Percentiles rank a stretch among this genome's conserved stretches.
Evolutionary conservation across 768 basidiomycete genomes (phyloP).

Genomic region (Daedaleopsis nitida): DNA sequence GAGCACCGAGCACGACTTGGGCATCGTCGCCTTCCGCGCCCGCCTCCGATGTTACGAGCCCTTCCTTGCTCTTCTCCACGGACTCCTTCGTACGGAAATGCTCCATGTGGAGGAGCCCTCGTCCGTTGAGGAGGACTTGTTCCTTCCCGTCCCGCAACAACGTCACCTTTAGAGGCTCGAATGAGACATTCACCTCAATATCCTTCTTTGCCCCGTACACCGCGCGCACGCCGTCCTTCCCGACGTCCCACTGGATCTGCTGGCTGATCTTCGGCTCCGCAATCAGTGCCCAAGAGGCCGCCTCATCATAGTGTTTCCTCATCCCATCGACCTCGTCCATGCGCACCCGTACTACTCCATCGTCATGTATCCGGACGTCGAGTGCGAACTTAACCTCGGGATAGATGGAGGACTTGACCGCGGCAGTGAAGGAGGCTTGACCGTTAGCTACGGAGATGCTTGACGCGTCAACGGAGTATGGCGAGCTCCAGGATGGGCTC

Average conservation of each 20-base stretch:
- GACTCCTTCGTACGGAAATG: slow-evolving; percentile 81
- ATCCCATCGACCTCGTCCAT: slow-evolving; percentile 87
- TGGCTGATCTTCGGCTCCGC: slow-evolving; percentile 67
- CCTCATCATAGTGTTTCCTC: slow-evolving; percentile 87
- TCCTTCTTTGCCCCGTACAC: slow-evolving; percentile 65
- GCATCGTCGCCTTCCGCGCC: slow-evolving; percentile 32
- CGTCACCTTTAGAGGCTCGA: slow-evolving; percentile 74
- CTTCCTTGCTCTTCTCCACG: slow-evolving; percentile 45
- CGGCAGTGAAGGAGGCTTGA: slow-evolving; percentile 68
- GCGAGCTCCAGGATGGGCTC: slow-evolving; percentile 73
- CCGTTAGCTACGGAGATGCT: slow-evolving; percentile 54
- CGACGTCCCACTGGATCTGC: slow-evolving; percentile 62
- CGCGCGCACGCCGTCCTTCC: slow-evolving; percentile 64
- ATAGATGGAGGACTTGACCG: slow-evolving; percentile 80
- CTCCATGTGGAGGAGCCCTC: slow-evolving; percentile 94
- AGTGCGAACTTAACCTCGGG: slow-evolving; percentile 82
- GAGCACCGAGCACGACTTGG: slow-evolving; percentile 52
- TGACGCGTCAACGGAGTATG: slow-evolving; percentile 73
- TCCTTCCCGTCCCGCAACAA: slow-evolving; percentile 75
- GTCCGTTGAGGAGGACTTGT: slow-evolving; percentile 87
- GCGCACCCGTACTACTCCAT: slow-evolving; percentile 89
- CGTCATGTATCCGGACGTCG: slow-evolving; percentile 80
- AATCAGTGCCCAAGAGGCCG: slow-evolving; percentile 85
- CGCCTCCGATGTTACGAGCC: slow-evolving; percentile 35
- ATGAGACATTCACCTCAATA: slow-evolving; percentile 67